Percentiles rank a stretch among this genome's conserved stretches.
These are phyloP conservation scores for Aspergillus sojae DNA, from an alignment of 2,329 filamentous ascomycete species.

Conservation along the genomic window DNA sequence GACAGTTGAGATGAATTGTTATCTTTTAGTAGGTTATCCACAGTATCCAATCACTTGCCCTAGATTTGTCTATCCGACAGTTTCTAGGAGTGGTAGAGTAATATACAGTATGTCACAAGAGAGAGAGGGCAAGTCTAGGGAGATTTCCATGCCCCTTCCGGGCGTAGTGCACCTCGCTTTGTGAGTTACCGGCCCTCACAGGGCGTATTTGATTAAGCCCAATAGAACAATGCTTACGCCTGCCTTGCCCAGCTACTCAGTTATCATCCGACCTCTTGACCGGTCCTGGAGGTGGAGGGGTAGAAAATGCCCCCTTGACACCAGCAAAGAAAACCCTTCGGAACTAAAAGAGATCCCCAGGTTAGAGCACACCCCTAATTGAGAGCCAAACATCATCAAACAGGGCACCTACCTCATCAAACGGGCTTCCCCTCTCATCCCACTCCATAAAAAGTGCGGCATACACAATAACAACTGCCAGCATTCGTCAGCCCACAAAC, in stretches of 20 bases:
- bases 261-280: constrained; percentile 25
- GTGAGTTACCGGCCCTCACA: background rate
- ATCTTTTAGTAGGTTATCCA: constrained; percentile 1
- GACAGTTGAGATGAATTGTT: constrained; percentile 20
- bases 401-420: constrained; percentile 40
- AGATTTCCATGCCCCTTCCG: background rate
- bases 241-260: constrained; percentile 7
- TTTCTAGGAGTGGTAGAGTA: background rate
- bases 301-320: constrained; percentile 35
- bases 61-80: background rate
- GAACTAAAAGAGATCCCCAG: constrained; percentile 25
- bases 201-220: background rate
- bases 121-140: background rate
- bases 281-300: constrained; percentile 33
- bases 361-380: background rate
- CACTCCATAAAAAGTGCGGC: constrained; percentile 49
- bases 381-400: background rate
- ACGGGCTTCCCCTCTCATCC: constrained; percentile 44
- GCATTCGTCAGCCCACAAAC: background rate
- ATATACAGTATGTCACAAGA: constrained; percentile 4
- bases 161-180: background rate
- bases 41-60: background rate
- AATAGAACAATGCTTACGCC: background rate
- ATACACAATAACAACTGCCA: constrained; percentile 45
- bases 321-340: constrained; percentile 37